Conservation (phyloP, 2,329 filamentous ascomycete genomes). For the Colletotrichum tanaceti region DNA sequence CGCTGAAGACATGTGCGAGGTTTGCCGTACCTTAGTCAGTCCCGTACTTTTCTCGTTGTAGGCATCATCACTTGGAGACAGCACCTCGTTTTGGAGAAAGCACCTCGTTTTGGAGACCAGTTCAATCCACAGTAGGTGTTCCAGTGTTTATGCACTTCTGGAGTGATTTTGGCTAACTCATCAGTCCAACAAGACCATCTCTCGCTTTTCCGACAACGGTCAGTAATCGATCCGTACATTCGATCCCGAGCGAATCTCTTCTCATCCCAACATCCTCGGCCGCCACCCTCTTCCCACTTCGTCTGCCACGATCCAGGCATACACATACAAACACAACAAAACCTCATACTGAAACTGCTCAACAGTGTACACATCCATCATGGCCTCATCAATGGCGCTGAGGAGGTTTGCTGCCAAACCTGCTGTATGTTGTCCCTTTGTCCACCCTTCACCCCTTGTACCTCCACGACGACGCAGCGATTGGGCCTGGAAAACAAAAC, state of each 20-base stretch:
- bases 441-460: slow-evolving; percentile 23
- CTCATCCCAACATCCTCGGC: slow-evolving; percentile 13
- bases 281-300: slow-evolving; percentile 6
- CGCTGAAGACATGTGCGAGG: slow-evolving; percentile 21
- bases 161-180: not conserved
- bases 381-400: slow-evolving; percentile 74
- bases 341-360: slow-evolving; percentile 11
- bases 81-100: slow-evolving; percentile 37
- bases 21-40: slow-evolving; percentile 15
- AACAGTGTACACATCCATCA: slow-evolving; percentile 49
- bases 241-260: not conserved
- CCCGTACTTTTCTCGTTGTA: slow-evolving; percentile 25
- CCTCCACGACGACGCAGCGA: not conserved
- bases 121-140: slow-evolving; percentile 29
- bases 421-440: slow-evolving; percentile 60
- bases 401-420: slow-evolving; percentile 68
- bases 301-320: not conserved
- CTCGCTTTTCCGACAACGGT: slow-evolving; percentile 30
- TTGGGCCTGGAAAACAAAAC: not conserved
- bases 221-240: slow-evolving; percentile 13
- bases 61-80: slow-evolving; percentile 33
- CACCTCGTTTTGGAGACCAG: slow-evolving; percentile 35
- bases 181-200: slow-evolving; percentile 19
- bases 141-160: not conserved
- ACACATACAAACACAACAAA: not conserved